These are phyloP conservation scores for Trypanosoma caninum DNA, from an alignment of 208 protist species.

Conservation along the genomic window DNA sequence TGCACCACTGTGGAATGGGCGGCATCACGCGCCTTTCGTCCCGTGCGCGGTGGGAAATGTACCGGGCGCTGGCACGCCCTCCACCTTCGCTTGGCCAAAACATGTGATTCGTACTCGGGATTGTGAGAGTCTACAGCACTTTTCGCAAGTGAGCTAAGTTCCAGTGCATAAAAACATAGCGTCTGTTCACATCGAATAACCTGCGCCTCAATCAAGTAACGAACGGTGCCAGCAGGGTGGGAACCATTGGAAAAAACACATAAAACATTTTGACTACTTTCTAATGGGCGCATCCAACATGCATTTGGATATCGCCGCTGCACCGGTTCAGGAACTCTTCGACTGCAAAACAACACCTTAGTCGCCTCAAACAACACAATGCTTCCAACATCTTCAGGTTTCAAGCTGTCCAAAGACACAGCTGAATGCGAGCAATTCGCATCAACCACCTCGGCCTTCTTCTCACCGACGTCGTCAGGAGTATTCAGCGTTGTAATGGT, in stretches of 20 bases:
- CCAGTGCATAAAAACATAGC: constrained; percentile 66
- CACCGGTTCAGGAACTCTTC: constrained; percentile 37
- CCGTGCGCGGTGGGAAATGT: too few relatives aligned
- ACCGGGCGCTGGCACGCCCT: constrained; percentile 12
- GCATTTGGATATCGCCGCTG: constrained; percentile 46
- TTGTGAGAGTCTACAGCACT: constrained; percentile 67
- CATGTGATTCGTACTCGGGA: constrained; percentile 48
- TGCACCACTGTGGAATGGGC: too few relatives aligned
- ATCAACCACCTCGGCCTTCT: not conserved
- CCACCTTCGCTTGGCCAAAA: constrained; percentile 28
- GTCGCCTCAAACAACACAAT: constrained; percentile 66
- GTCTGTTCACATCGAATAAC: constrained; percentile 42
- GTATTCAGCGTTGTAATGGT: constrained; percentile 5
- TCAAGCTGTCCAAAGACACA: constrained; percentile 20
- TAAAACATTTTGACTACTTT: constrained; percentile 45
- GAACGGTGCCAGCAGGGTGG: constrained; percentile 58
- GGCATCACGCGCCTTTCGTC: too few relatives aligned
- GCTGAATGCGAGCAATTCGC: not conserved
- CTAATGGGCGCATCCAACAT: constrained; percentile 57
- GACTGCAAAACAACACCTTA: constrained; percentile 25
- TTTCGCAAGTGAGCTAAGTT: constrained; percentile 65
- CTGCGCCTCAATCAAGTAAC: constrained; percentile 80
- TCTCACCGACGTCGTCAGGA: not conserved
- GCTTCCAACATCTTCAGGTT: constrained; percentile 32
- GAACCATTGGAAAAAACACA: constrained; percentile 59